A percentile compares a stretch with the other conserved stretches of the same genome.
phyloP scores from a whole-genome alignment of 2,329 filamentous ascomycete species.

The Penicillium oxalicum region DNA sequence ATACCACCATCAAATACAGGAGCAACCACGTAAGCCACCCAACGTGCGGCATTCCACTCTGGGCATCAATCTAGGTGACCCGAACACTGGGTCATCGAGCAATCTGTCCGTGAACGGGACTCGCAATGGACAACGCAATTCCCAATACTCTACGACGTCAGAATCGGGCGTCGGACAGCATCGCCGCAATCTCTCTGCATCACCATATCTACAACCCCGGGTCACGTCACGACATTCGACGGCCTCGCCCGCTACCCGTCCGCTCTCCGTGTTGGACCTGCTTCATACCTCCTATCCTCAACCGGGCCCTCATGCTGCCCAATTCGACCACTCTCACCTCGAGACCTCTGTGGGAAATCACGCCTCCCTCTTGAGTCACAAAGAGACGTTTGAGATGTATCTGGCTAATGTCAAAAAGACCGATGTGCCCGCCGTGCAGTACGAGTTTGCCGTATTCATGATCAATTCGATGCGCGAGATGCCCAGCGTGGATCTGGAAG shows the following conservation, averaged over 20 bases:
- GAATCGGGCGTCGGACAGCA: constrained; percentile 54
- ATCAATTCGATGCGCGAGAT: constrained; percentile 82
- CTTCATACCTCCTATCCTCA: constrained; percentile 72
- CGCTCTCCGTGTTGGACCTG: constrained; percentile 56
- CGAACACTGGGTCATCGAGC: constrained; percentile 50
- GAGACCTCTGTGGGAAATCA: constrained; percentile 77
- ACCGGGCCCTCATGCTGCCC: constrained; percentile 57
- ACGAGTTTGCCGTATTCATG: constrained; percentile 93
- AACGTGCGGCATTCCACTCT: constrained; percentile 23
- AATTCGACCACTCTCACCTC: constrained; percentile 74
- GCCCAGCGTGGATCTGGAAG: constrained; percentile 47
- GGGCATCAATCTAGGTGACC: constrained; percentile 41
- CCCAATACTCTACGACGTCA: constrained; percentile 68
- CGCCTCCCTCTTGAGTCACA: constrained; percentile 81
- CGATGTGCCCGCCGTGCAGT: constrained; percentile 81
- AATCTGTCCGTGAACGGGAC: constrained; percentile 53
- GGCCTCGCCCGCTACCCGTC: constrained; percentile 53
- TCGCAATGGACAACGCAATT: constrained; percentile 61
- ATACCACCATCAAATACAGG: constrained; percentile 44
- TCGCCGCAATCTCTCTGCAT: constrained; percentile 54
- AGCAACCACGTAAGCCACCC: constrained; percentile 37
- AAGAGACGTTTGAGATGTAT: constrained; percentile 97
- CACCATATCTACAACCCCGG: constrained; percentile 43
- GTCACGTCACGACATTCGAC: constrained; percentile 46
- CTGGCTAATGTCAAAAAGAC: constrained; percentile 96